These are phyloP conservation scores for Daldinia loculata DNA, from an alignment of 495 filamentous ascomycete species.

Conservation along the genomic window DNA sequence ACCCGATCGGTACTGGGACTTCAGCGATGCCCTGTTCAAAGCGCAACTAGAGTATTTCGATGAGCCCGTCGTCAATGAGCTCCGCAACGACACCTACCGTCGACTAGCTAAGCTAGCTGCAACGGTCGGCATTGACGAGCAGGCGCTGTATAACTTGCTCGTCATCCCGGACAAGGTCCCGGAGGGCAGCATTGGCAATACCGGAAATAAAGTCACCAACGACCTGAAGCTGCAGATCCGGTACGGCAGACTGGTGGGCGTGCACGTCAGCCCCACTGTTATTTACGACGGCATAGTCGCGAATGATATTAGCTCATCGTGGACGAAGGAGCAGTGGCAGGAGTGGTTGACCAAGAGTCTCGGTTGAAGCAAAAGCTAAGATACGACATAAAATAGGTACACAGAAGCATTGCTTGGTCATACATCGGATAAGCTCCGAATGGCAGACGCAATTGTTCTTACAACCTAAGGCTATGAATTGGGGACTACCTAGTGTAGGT, in stretches of 20 bases:
- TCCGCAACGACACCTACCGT: slow-evolving; percentile 83
- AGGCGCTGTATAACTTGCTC: slow-evolving; percentile 69
- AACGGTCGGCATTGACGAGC: slow-evolving; percentile 68
- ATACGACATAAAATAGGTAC: neutral
- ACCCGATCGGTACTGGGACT: slow-evolving; percentile 78
- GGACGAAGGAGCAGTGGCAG: slow-evolving; percentile 81
- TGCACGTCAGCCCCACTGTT: slow-evolving; percentile 91
- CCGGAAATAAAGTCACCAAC: slow-evolving; percentile 80
- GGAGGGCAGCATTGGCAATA: slow-evolving; percentile 71
- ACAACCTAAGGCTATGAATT: neutral
- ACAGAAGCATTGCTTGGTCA: neutral
- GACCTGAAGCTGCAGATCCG: slow-evolving; percentile 88
- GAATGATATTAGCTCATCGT: slow-evolving; percentile 77
- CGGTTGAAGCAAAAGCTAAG: slow-evolving; percentile 52
- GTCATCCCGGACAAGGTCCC: slow-evolving; percentile 68
- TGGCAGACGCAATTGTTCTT: neutral
- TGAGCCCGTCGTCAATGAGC: slow-evolving; percentile 80
- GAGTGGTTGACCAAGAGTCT: slow-evolving; percentile 85
- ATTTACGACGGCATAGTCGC: slow-evolving; percentile 87
- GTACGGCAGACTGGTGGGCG: slow-evolving; percentile 76
- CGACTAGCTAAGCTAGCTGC: slow-evolving; percentile 75
- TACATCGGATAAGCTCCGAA: neutral
- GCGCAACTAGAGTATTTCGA: slow-evolving; percentile 80
- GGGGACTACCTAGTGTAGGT: neutral
- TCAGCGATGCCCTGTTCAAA: slow-evolving; percentile 75